A percentile compares a stretch with the other conserved stretches of the same genome.
phyloP scores from a whole-genome alignment of 345 rosid genomes.

The Citrus sinensis region DNA sequence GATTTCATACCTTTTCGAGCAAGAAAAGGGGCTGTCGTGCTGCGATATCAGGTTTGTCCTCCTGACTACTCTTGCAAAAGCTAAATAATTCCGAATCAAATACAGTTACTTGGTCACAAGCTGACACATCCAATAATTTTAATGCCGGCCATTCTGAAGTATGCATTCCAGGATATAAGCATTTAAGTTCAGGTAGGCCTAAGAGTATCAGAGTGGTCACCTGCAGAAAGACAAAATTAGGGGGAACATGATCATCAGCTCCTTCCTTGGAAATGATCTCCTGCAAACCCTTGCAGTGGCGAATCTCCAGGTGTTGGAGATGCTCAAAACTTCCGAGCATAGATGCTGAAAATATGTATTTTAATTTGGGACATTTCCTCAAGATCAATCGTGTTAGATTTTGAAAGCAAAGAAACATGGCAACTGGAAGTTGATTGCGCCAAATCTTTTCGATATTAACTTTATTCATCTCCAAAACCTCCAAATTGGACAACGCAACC shows the following conservation, averaged over 20 bases:
- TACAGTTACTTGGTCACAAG: not conserved
- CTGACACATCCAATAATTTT: not conserved
- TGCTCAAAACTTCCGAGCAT: not conserved
- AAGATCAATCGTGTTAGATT: not conserved
- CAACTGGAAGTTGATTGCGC: not conserved
- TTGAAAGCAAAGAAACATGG: not conserved
- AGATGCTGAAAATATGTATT: not conserved
- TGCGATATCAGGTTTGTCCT: no score
- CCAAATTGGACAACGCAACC: constrained; percentile 20
- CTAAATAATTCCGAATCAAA: no score
- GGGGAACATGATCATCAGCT: not conserved
- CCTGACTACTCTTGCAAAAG: no score
- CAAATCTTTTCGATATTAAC: not conserved
- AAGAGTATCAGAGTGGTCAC: not conserved
- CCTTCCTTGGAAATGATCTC: constrained; percentile 12
- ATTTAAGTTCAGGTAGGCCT: not conserved
- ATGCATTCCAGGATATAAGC: constrained; percentile 21
- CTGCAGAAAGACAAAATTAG: constrained; percentile 15
- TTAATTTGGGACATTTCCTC: not conserved
- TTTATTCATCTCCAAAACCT: not conserved
- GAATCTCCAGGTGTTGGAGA: not conserved
- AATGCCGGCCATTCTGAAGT: constrained; percentile 19
- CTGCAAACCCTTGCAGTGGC: not conserved
- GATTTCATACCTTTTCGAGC: not conserved
- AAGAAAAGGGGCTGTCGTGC: not conserved